A percentile compares a stretch with the other conserved stretches of the same genome.
phyloP scores from a whole-genome alignment of 1,284 basidiomycete genomes.

The Leccinum solheimii region DNA sequence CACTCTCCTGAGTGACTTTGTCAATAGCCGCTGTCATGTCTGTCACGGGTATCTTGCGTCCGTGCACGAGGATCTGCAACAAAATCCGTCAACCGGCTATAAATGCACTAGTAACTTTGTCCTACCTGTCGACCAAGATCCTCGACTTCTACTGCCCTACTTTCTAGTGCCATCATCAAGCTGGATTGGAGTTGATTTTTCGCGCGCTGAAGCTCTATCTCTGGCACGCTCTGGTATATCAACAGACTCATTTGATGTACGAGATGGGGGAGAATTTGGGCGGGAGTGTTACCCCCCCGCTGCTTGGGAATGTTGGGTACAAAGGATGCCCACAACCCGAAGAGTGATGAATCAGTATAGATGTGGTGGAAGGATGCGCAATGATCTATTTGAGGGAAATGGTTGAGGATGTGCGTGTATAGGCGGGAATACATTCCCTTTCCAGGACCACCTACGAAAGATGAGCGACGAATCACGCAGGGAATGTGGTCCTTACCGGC shows the following conservation, averaged over 20 bases:
- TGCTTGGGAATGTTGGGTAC: conserved; percentile 64
- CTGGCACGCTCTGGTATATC: conserved; percentile 65
- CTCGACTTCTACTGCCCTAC: conserved; percentile 86
- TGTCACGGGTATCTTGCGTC: conserved; percentile 80
- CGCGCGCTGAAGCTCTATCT: conserved; percentile 77
- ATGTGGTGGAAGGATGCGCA: conserved; percentile 99
- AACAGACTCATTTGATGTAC: conserved; percentile 81
- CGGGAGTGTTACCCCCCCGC: conserved; percentile 60
- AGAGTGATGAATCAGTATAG: conserved; percentile 92
- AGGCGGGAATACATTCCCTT: conserved; percentile 99
- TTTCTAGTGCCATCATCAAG: conserved; percentile 95
- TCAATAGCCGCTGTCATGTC: conserved; percentile 96
- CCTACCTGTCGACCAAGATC: conserved; percentile 82
- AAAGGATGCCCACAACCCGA: conserved; percentile 92
- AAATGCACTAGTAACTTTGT: conserved; percentile 1
- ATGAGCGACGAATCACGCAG: conserved; percentile 15
- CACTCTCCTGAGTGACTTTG: conserved; percentile 68
- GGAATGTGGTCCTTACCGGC: conserved; percentile 57
- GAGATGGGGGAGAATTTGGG: conserved; percentile 81
- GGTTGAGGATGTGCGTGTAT: conserved; percentile 97
- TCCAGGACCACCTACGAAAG: conserved; percentile 78
- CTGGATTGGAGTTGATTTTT: conserved; percentile 96
- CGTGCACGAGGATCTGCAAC: conserved; percentile 85
- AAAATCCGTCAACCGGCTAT: conserved; percentile 1
- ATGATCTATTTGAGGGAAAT: conserved; percentile 92